Base-by-base conservation (phyloP, 1,139 yeast genomes). In the Sugiyamaella japonica region DNA sequence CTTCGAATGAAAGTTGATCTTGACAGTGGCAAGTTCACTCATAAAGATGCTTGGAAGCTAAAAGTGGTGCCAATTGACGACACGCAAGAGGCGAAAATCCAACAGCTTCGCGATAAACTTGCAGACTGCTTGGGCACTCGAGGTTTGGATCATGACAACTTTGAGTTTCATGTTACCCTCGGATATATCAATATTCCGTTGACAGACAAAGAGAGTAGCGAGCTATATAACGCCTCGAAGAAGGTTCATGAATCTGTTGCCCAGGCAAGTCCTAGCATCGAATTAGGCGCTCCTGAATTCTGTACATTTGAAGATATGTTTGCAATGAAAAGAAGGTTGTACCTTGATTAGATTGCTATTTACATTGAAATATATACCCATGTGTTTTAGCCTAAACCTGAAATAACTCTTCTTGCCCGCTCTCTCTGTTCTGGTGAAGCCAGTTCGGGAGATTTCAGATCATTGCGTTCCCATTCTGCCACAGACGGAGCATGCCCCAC, bases 401-500 rank as follows among this genome's bases (percentile, higher is more conserved):
- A 48, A 31, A 60, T 60, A 37, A 52, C 52, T 10, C 63, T 40
- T 12, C 48, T 46, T 12, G 63, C 63, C 44, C 56, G 36, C 41
- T 48, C 52, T 48, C 48, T 52, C 49, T 60, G 61, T 41, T 58
- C 60, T 13, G 55, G 56, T 6, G 59, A 53, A 3, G 59, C 61
- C 10, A 47, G 40, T 29, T 59, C 63, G 1, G 62, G 58, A 6
- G 53, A 46, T 51, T 53, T 52, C 16, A 51, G 45, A 37, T 61
- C 62, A 28, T 61, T 28, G 64, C 93, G 75, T 54, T 73, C 71
- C 61, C 70, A 76, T 61, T 84, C 89, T 1, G 71, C 65, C 0
- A 72, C 71, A 10, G 74, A 78, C 0, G 80, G 81, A 0, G 79
- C 63, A 68, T 91, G 97, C 0, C 97, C 98, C 39, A 91, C 81